These are phyloP conservation scores for Davidsoniella neocaledoniae DNA, from an alignment of 2,329 filamentous ascomycete species.

Conservation along the genomic window DNA sequence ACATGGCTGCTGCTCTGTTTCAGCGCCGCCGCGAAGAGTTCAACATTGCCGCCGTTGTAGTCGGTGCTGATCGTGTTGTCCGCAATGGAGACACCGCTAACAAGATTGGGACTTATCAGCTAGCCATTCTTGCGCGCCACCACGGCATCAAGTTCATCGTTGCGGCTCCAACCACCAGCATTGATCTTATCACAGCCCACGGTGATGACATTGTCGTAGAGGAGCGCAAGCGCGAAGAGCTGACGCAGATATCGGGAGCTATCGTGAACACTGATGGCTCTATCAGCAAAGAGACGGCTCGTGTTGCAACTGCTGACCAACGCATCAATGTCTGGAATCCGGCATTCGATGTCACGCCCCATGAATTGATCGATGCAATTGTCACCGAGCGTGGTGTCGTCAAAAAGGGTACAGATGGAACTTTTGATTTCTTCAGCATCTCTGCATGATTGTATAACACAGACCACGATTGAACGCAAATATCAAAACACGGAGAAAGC, in stretches of 20 bases:
- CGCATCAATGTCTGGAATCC: constrained; percentile 89
- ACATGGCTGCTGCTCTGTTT: constrained; percentile 85
- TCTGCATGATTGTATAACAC: background rate
- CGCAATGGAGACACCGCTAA: constrained; percentile 96
- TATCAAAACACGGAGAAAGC: too few species aligned
- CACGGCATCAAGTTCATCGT: constrained; percentile 92
- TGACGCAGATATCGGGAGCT: constrained; percentile 71
- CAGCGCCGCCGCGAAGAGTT: constrained; percentile 40
- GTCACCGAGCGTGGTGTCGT: constrained; percentile 85
- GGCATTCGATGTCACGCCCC: constrained; percentile 87
- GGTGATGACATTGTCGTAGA: constrained; percentile 80
- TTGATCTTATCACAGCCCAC: constrained; percentile 65
- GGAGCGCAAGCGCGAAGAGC: constrained; percentile 63
- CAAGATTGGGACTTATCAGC: constrained; percentile 89
- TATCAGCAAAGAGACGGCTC: constrained; percentile 44
- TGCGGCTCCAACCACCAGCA: constrained; percentile 84
- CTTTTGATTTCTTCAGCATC: constrained; percentile 33
- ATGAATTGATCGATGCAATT: constrained; percentile 76
- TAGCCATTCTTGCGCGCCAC: constrained; percentile 76
- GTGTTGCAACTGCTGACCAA: constrained; percentile 63
- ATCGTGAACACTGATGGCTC: constrained; percentile 45
- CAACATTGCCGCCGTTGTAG: constrained; percentile 72
- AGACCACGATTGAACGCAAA: too few species aligned
- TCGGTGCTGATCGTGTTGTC: constrained; percentile 87
- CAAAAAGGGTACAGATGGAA: constrained; percentile 54